Percentiles rank a stretch among this genome's conserved stretches.
Conservation (phyloP, 1,284 basidiomycete species). For the Cutaneotrichosporon cutaneum region DNA sequence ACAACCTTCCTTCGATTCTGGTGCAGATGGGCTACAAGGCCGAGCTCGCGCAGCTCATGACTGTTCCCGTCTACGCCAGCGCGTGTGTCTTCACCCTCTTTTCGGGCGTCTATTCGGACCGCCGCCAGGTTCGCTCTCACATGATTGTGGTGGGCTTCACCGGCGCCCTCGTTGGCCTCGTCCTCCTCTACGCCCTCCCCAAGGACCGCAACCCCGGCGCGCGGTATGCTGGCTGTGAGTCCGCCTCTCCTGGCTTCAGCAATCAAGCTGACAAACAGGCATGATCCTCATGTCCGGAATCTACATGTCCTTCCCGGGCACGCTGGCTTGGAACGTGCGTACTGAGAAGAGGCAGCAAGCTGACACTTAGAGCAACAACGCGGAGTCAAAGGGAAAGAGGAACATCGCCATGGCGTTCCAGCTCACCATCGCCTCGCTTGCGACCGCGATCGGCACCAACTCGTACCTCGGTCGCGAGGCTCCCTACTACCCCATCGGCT, state of each 20-base stretch:
- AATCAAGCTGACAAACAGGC: not conserved
- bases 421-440: slow-evolving; percentile 24
- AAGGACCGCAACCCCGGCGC: slow-evolving; percentile 24
- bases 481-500: slow-evolving; percentile 21
- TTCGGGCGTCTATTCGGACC: slow-evolving; percentile 23
- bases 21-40: slow-evolving; percentile 32
- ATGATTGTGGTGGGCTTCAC: slow-evolving; percentile 25
- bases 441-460: slow-evolving; percentile 27
- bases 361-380: no score
- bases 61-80: slow-evolving; percentile 27
- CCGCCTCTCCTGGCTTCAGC: not conserved
- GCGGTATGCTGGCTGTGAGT: slow-evolving; percentile 26
- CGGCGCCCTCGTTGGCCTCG: slow-evolving; percentile 28
- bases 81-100: slow-evolving; percentile 24
- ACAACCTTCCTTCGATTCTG: slow-evolving; percentile 30
- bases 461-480: slow-evolving; percentile 23
- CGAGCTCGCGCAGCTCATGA: slow-evolving; percentile 32
- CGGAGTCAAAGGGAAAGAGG: slow-evolving; percentile 24
- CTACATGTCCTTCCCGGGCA: slow-evolving; percentile 20
- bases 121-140: slow-evolving; percentile 21
- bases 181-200: slow-evolving; percentile 29
- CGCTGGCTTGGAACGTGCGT: slow-evolving; percentile 25
- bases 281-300: slow-evolving; percentile 18
- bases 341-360: no score
- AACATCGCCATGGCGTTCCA: slow-evolving; percentile 28